Evolutionary conservation across 768 basidiomycete species (phyloP).

Genomic region (Leccinum aurantiacum): DNA sequence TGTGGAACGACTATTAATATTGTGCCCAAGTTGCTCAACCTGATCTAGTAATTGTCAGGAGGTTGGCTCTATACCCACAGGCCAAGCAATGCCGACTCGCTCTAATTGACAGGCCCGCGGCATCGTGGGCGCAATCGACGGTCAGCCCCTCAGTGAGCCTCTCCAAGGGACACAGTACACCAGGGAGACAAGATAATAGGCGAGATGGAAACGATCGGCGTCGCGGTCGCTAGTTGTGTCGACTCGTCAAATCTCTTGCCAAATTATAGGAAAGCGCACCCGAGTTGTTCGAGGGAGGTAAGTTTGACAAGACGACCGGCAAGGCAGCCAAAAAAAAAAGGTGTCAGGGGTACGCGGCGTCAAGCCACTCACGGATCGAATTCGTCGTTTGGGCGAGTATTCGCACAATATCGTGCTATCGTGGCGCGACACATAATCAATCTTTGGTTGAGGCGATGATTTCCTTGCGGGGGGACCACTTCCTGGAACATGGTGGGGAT

Average conservation of each 20-base stretch:
- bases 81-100: too few relatives aligned
- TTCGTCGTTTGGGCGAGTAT: neutral
- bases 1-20: too few relatives aligned
- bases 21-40: too few relatives aligned
- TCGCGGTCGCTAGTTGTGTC: neutral
- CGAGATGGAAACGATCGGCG: conserved; percentile 54
- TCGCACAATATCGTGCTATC: conserved; percentile 1
- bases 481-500: neutral
- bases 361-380: conserved; percentile 42
- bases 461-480: neutral
- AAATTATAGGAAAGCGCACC: conserved; percentile 53
- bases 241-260: conserved; percentile 2
- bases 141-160: conserved; percentile 14
- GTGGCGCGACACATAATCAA: neutral
- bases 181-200: conserved; percentile 55
- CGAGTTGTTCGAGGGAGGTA: conserved; percentile 56
- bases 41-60: too few relatives aligned
- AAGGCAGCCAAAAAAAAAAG: conserved; percentile 41
- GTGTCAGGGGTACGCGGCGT: conserved; percentile 26
- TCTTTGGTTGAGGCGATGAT: neutral
- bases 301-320: conserved; percentile 53
- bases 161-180: conserved; percentile 33
- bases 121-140: conserved; percentile 20
- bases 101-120: conserved; percentile 11
- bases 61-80: too few relatives aligned